phyloP scores from a whole-genome alignment of 805 yeast genomes.

The Saccharomycopsis javanensis region DNA sequence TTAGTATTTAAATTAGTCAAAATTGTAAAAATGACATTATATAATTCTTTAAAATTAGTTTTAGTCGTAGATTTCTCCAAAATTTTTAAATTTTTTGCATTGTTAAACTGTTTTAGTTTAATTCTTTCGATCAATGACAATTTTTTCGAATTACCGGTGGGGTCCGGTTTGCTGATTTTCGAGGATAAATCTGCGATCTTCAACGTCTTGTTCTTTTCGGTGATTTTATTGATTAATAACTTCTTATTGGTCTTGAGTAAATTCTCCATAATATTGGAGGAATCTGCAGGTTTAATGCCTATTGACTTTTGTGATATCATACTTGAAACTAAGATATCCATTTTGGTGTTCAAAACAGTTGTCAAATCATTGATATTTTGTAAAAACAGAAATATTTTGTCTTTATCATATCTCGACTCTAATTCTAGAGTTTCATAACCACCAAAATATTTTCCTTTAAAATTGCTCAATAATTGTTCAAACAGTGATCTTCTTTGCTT shows the following conservation, averaged over 20 bases:
- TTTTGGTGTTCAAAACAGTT: not conserved
- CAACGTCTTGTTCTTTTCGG: not conserved
- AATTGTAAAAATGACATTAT: not conserved
- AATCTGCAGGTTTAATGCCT: not conserved
- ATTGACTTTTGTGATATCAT: not conserved
- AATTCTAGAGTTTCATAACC: not conserved
- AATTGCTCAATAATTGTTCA: not conserved
- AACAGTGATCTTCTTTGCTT: not conserved
- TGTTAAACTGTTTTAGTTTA: conserved; percentile 7
- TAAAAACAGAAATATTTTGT: not conserved
- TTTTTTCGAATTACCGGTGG: not conserved
- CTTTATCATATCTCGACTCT: not conserved
- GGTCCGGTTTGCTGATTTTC: not conserved
- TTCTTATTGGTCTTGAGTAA: not conserved
- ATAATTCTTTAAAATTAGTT: not conserved
- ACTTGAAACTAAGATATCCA: not conserved
- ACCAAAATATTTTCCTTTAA: not conserved
- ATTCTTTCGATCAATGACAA: conserved; percentile 12
- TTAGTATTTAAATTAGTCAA: conserved; percentile 5
- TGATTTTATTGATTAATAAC: not conserved
- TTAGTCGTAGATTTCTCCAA: not conserved
- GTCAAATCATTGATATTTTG: not conserved
- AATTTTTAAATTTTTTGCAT: not conserved
- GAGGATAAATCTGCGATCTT: not conserved
- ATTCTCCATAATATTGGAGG: not conserved